A percentile compares a stretch with the other conserved stretches of the same genome.
These are phyloP conservation scores for Starmera quercuum DNA, from an alignment of 805 yeast species.

Conservation along the genomic window DNA sequence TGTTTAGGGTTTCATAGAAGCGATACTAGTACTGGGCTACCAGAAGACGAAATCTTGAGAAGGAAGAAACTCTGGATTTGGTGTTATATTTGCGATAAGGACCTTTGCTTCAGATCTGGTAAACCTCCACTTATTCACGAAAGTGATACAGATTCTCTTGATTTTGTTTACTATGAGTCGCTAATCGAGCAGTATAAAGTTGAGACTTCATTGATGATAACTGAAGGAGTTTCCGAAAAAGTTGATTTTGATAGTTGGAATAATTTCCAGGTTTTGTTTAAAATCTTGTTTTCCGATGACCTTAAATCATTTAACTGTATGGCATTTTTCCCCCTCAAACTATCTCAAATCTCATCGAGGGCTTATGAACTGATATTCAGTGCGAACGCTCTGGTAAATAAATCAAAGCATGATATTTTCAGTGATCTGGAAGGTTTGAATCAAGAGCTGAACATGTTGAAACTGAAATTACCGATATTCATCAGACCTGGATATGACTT, in stretches of 20 bases:
- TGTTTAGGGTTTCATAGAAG: slow-evolving; percentile 45
- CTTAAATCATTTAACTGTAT: not conserved
- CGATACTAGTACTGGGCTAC: slow-evolving; percentile 30
- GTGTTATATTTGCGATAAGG: slow-evolving; percentile 36
- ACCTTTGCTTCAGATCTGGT: slow-evolving; percentile 34
- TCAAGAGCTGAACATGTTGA: slow-evolving; percentile 2
- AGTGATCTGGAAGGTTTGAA: slow-evolving; percentile 2
- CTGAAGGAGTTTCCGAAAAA: not conserved
- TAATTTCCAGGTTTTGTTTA: not conserved
- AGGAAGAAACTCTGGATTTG: slow-evolving; percentile 39
- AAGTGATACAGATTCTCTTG: slow-evolving; percentile 26
- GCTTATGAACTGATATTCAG: slow-evolving; percentile 5
- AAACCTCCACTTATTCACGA: slow-evolving; percentile 36
- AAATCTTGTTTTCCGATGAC: not conserved
- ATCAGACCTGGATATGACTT: slow-evolving; percentile 8
- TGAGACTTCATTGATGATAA: not conserved
- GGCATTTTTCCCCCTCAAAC: slow-evolving; percentile 2
- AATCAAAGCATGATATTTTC: slow-evolving; percentile 4
- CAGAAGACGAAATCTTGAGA: slow-evolving; percentile 24
- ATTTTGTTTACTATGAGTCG: slow-evolving; percentile 1
- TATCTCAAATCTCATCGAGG: slow-evolving; percentile 3
- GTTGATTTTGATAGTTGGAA: not conserved
- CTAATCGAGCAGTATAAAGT: not conserved
- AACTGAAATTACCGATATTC: slow-evolving; percentile 3
- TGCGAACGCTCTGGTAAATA: slow-evolving; percentile 6